These are phyloP conservation scores for Boeremia lycopersici DNA, from an alignment of 2,329 filamentous ascomycete genomes.

Conservation along the genomic window DNA sequence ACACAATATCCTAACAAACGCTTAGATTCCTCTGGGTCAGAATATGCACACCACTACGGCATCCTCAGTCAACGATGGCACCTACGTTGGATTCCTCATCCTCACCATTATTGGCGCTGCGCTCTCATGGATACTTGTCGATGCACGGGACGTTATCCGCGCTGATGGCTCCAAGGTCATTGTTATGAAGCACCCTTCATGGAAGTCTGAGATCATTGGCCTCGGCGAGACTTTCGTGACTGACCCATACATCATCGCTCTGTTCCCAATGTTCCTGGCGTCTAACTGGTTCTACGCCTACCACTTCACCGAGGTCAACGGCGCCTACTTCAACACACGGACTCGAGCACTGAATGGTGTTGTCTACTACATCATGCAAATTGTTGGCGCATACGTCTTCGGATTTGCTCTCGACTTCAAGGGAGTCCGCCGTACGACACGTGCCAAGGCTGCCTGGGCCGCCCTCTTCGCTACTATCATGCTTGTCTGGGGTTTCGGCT, in stretches of 20 bases:
- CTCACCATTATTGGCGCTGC: slow-evolving; percentile 75
- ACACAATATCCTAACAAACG: slow-evolving; percentile 16
- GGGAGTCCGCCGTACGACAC: slow-evolving; percentile 65
- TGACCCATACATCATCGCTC: slow-evolving; percentile 74
- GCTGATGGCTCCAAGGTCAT: slow-evolving; percentile 80
- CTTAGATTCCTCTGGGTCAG: slow-evolving; percentile 72
- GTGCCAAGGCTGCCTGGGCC: slow-evolving; percentile 68
- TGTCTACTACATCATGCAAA: slow-evolving; percentile 81
- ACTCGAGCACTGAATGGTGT: slow-evolving; percentile 78
- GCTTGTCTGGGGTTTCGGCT: slow-evolving; percentile 82
- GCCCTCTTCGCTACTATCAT: slow-evolving; percentile 73
- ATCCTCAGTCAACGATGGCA: slow-evolving; percentile 70
- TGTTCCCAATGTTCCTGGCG: slow-evolving; percentile 83
- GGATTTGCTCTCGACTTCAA: slow-evolving; percentile 71
- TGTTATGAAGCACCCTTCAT: slow-evolving; percentile 88
- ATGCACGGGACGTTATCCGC: slow-evolving; percentile 75
- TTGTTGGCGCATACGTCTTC: slow-evolving; percentile 74
- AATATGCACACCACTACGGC: slow-evolving; percentile 66
- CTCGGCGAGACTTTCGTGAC: slow-evolving; percentile 73
- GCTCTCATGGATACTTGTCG: slow-evolving; percentile 71
- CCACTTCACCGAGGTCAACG: slow-evolving; percentile 77
- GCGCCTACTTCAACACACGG: slow-evolving; percentile 72
- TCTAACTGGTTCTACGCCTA: slow-evolving; percentile 84
- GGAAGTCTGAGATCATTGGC: slow-evolving; percentile 78
- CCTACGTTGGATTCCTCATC: slow-evolving; percentile 88